Evolutionary conservation across 2,329 filamentous ascomycete genomes (phyloP).

Genomic region (Aureobasidium leucospermi): DNA sequence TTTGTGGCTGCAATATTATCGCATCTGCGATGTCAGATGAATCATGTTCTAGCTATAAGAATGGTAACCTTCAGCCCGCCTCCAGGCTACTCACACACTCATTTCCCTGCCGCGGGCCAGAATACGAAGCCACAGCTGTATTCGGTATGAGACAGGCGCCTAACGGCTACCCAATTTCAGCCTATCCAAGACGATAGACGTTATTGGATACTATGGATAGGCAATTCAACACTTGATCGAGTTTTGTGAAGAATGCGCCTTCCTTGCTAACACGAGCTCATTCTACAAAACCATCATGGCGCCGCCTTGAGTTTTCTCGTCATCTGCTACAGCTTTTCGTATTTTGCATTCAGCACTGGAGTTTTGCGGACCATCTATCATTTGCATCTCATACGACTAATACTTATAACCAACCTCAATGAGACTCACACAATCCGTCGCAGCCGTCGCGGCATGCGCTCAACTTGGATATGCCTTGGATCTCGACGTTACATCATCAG

Average conservation of each 20-base stretch:
- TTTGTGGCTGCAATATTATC: neutral
- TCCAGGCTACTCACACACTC: neutral
- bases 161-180: constrained; percentile 5
- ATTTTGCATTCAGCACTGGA: neutral
- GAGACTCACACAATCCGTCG: neutral
- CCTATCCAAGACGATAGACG: constrained; percentile 7
- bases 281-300: constrained; percentile 2
- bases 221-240: neutral
- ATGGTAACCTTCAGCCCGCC: neutral
- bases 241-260: neutral
- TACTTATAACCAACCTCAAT: neutral
- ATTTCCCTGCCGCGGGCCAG: constrained; percentile 2
- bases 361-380: neutral
- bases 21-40: neutral
- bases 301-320: neutral
- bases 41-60: neutral
- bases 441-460: constrained; percentile 12
- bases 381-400: neutral
- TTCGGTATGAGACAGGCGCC: constrained; percentile 2
- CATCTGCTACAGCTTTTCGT: neutral
- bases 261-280: neutral
- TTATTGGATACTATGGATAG: neutral
- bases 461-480: constrained; percentile 9
- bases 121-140: constrained; percentile 6
- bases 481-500: constrained; percentile 16